Conservation (phyloP, 805 yeast genomes). For the Lipomyces japonicus region DNA sequence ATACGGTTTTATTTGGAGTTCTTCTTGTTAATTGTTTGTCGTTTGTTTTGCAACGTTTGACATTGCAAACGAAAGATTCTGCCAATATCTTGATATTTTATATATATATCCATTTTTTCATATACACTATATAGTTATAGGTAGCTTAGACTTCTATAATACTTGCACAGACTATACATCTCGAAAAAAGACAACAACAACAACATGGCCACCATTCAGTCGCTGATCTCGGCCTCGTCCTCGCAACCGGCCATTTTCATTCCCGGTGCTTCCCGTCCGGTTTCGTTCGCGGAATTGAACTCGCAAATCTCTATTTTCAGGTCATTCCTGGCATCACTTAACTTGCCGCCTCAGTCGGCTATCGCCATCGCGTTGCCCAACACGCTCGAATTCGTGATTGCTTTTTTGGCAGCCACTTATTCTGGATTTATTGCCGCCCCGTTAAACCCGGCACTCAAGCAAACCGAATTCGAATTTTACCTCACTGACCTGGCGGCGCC, state of each 20-base stretch:
- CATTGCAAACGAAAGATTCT: too few relatives aligned
- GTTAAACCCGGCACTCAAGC: slow-evolving; percentile 59
- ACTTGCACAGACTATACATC: too few relatives aligned
- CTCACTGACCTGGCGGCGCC: slow-evolving; percentile 56
- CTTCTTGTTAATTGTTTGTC: too few relatives aligned
- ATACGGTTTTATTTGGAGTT: too few relatives aligned
- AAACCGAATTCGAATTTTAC: slow-evolving; percentile 61
- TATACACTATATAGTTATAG: too few relatives aligned
- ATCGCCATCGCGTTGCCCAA: slow-evolving; percentile 56
- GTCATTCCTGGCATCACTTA: slow-evolving; percentile 14
- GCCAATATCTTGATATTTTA: too few relatives aligned
- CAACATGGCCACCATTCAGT: slow-evolving; percentile 14
- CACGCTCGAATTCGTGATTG: slow-evolving; percentile 53
- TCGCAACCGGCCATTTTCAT: slow-evolving; percentile 16
- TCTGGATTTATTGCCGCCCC: slow-evolving; percentile 64
- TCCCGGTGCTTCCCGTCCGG: slow-evolving; percentile 8
- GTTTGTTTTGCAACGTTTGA: too few relatives aligned
- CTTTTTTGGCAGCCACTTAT: slow-evolving; percentile 56
- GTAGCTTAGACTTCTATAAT: too few relatives aligned
- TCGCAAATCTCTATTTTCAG: slow-evolving; percentile 8
- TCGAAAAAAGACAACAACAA: too few relatives aligned
- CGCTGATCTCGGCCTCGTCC: slow-evolving; percentile 7
- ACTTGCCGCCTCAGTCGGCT: slow-evolving; percentile 16
- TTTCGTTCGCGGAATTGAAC: slow-evolving; percentile 13
- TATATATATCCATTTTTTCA: too few relatives aligned